These are phyloP conservation scores for Eimeria maxima DNA, from an alignment of 169 alveolate genomes.

Conservation along the genomic window DNA sequence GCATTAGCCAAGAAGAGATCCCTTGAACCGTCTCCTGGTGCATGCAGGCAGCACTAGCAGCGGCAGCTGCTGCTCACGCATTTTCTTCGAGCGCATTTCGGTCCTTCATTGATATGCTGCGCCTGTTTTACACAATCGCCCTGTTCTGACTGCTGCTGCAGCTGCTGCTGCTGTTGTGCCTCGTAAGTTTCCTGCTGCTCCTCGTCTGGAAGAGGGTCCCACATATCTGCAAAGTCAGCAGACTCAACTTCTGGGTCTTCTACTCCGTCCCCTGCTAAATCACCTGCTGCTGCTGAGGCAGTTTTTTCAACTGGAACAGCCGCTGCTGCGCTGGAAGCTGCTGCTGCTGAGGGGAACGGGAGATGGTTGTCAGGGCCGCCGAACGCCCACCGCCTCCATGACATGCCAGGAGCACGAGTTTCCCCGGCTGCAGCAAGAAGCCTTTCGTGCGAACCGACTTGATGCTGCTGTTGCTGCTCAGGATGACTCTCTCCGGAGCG, in stretches of 20 bases:
- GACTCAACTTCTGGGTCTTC: constrained; percentile 35
- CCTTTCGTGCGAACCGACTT: constrained; percentile 62
- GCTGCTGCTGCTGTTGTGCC: background rate
- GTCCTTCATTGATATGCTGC: background rate
- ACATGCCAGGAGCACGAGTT: constrained; percentile 58
- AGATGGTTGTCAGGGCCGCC: background rate
- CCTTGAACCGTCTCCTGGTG: background rate
- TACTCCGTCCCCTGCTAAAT: background rate
- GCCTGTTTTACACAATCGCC: background rate
- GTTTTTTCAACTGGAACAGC: background rate
- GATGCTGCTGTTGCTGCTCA: constrained; percentile 41
- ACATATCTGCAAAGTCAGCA: constrained; percentile 61
- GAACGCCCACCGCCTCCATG: constrained; percentile 72
- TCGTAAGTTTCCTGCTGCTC: background rate
- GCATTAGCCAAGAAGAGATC: background rate
- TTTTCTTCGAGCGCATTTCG: constrained; percentile 4
- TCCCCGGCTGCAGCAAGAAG: constrained; percentile 55
- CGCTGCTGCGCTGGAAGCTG: constrained; percentile 46
- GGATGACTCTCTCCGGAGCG: constrained; percentile 42
- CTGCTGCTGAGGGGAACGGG: constrained; percentile 39
- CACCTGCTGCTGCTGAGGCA: background rate
- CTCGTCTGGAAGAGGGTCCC: constrained; percentile 62
- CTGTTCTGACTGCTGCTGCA: background rate
- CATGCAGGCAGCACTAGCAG: background rate
- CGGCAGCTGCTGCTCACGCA: background rate